These are phyloP conservation scores for Ploettnerulaceae sp. DNA, from an alignment of 2,329 filamentous ascomycete species.

Conservation along the genomic window DNA sequence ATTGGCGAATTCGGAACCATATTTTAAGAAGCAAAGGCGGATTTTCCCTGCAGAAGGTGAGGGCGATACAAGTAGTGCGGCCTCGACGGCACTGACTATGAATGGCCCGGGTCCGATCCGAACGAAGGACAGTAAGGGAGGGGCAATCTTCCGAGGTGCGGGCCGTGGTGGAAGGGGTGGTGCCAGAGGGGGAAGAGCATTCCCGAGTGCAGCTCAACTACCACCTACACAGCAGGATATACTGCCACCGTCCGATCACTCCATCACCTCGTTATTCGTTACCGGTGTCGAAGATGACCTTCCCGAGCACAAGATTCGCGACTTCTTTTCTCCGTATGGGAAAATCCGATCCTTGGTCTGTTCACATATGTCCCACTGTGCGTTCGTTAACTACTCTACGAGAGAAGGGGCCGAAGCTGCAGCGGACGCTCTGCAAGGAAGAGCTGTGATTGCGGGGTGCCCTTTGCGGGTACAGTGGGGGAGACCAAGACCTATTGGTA, in stretches of 20 bases:
- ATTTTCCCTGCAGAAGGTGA: slow-evolving; percentile 55
- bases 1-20: slow-evolving; percentile 88
- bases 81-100: slow-evolving; percentile 37
- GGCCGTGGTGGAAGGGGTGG: slow-evolving; percentile 37
- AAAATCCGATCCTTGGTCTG: slow-evolving; percentile 90
- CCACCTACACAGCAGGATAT: slow-evolving; percentile 83
- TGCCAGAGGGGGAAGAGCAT: slow-evolving; percentile 46
- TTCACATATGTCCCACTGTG: slow-evolving; percentile 95
- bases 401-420: slow-evolving; percentile 82
- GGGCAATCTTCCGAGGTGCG: slow-evolving; percentile 36
- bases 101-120: slow-evolving; percentile 73
- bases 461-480: slow-evolving; percentile 90
- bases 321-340: slow-evolving; percentile 84
- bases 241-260: slow-evolving; percentile 74
- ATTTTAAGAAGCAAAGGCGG: slow-evolving; percentile 81
- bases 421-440: slow-evolving; percentile 78
- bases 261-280: slow-evolving; percentile 88
- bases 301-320: slow-evolving; percentile 83
- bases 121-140: slow-evolving; percentile 60
- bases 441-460: slow-evolving; percentile 84
- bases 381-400: slow-evolving; percentile 90
- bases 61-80: slow-evolving; percentile 39
- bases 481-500: slow-evolving; percentile 85
- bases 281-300: slow-evolving; percentile 95
- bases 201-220: slow-evolving; percentile 66